A percentile compares a stretch with the other conserved stretches of the same genome.
phyloP scores from a whole-genome alignment of 2,329 filamentous ascomycete genomes.

The Purpureocillium takamizusanense region DNA sequence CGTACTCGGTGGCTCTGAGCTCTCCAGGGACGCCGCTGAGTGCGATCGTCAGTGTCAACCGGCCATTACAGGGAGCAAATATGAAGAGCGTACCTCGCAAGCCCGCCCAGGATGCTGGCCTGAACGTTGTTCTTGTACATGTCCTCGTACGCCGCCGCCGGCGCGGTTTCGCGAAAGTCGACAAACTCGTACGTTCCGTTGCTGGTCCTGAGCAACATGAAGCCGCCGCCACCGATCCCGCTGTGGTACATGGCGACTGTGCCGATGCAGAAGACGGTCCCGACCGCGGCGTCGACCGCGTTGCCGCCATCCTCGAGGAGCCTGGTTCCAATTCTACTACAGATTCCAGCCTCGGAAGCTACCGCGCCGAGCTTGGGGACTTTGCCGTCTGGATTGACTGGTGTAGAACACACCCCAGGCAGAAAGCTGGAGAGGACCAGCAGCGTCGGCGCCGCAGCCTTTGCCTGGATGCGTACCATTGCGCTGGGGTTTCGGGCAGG shows the following conservation, averaged over 20 bases:
- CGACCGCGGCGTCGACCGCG: conserved; percentile 57
- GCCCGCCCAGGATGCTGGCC: conserved; percentile 57
- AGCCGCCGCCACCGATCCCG: conserved; percentile 72
- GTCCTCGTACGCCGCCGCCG: conserved; percentile 65
- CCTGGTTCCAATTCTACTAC: conserved; percentile 48
- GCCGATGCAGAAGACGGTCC: conserved; percentile 55
- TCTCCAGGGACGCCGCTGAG: conserved; percentile 59
- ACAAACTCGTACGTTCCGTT: conserved; percentile 68
- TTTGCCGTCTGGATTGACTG: not conserved
- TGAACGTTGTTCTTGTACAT: conserved; percentile 69
- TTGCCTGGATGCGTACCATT: not conserved
- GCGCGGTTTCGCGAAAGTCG: conserved; percentile 79
- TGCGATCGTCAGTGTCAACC: no score
- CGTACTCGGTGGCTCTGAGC: conserved; percentile 62
- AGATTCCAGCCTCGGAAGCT: conserved; percentile 50
- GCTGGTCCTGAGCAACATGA: conserved; percentile 59
- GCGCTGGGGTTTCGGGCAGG: no score
- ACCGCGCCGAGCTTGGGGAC: conserved; percentile 42
- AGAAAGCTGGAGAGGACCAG: not conserved
- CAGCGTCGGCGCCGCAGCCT: not conserved
- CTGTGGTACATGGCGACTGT: conserved; percentile 56
- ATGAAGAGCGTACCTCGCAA: conserved; percentile 54
- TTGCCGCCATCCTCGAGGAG: conserved; percentile 53
- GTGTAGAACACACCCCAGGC: not conserved
- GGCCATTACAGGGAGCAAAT: fast-evolving